A percentile compares a stretch with the other conserved stretches of the same genome.
Conservation (phyloP, 1,139 yeast genomes). For the Insectozyma bohioensis region DNA sequence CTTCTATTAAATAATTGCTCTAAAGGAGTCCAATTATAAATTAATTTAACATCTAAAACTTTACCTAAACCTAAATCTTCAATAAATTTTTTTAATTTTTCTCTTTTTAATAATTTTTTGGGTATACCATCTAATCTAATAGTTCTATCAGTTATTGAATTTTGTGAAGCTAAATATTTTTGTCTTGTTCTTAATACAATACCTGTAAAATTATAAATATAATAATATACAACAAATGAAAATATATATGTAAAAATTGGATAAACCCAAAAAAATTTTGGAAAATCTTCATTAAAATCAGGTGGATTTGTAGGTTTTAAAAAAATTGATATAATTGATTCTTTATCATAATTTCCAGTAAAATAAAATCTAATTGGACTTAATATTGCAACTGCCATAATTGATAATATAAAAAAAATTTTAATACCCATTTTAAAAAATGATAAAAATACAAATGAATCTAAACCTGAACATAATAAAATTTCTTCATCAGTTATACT, state of each 20-base stretch:
- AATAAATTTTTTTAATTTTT: constrained; percentile 49
- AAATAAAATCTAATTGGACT: constrained; percentile 47
- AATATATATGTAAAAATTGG: constrained; percentile 85
- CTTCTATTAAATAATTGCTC: constrained; percentile 43
- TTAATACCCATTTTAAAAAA: constrained; percentile 48
- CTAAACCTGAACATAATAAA: constrained; percentile 41
- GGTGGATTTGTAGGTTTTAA: constrained; percentile 17
- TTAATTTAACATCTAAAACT: constrained; percentile 53
- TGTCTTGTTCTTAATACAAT: constrained; percentile 78
- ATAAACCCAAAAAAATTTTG: constrained; percentile 65
- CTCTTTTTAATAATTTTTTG: constrained; percentile 37
- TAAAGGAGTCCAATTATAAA: constrained; percentile 55
- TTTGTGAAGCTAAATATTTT: constrained; percentile 79
- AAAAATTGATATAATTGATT: constrained; percentile 12
- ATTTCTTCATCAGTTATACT: constrained; percentile 43
- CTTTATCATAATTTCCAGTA: constrained; percentile 49
- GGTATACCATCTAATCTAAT: constrained; percentile 87
- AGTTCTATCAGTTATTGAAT: constrained; percentile 90
- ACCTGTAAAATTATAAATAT: constrained; percentile 66
- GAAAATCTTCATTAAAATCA: constrained; percentile 26
- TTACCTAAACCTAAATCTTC: constrained; percentile 64
- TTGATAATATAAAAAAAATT: constrained; percentile 35
- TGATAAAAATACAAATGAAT: constrained; percentile 45
- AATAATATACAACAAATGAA: constrained; percentile 64
- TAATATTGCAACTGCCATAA: constrained; percentile 39